Percentiles rank a stretch among this genome's conserved stretches.
These are phyloP conservation scores for Pythium folliculosum DNA, from an alignment of 352 stramenopile species.

Conservation along the genomic window DNA sequence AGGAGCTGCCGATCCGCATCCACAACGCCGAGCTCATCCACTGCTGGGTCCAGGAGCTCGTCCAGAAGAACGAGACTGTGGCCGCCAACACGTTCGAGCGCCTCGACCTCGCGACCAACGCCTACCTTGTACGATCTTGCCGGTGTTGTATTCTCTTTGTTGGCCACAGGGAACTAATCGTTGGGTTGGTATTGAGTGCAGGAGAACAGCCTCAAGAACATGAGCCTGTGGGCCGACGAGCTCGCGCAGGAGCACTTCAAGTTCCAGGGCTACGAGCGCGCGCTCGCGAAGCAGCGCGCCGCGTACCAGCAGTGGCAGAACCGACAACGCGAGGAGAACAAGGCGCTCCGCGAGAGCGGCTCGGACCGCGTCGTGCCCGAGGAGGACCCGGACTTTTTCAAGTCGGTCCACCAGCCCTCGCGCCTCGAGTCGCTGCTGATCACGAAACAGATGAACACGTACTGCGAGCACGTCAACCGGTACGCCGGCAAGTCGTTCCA, in stretches of 20 bases:
- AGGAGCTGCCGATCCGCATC: constrained; percentile 96
- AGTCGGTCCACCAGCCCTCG: constrained; percentile 86
- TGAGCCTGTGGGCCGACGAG: constrained; percentile 97
- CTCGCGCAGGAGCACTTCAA: constrained; percentile 95
- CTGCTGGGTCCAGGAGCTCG: constrained; percentile 93
- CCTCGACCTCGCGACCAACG: constrained; percentile 95
- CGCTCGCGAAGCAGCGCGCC: constrained; percentile 81
- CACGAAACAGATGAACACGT: constrained; percentile 93
- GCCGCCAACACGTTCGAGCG: constrained; percentile 91
- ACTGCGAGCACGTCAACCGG: constrained; percentile 92
- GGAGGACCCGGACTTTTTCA: constrained; percentile 86
- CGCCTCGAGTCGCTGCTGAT: constrained; percentile 88
- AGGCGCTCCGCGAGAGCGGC: constrained; percentile 74
- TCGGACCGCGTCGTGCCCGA: constrained; percentile 71
- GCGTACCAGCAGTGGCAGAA: constrained; percentile 87
- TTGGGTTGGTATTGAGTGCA: constrained; percentile 14
- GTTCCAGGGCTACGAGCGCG: constrained; percentile 89
- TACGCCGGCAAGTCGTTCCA: constrained; percentile 90
- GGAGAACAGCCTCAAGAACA: constrained; percentile 98
- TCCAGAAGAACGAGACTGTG: constrained; percentile 53
- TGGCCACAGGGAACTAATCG: too few species aligned
- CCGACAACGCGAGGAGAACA: constrained; percentile 90
- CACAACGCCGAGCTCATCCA: constrained; percentile 94
- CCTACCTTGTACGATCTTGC: constrained; percentile 74
- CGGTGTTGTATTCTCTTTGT: too few species aligned